Evolutionary conservation across 2,329 filamentous ascomycete species (phyloP), one percentile per base, ranked within the genome.

Genomic region (Fusarium subtropicale): DNA sequence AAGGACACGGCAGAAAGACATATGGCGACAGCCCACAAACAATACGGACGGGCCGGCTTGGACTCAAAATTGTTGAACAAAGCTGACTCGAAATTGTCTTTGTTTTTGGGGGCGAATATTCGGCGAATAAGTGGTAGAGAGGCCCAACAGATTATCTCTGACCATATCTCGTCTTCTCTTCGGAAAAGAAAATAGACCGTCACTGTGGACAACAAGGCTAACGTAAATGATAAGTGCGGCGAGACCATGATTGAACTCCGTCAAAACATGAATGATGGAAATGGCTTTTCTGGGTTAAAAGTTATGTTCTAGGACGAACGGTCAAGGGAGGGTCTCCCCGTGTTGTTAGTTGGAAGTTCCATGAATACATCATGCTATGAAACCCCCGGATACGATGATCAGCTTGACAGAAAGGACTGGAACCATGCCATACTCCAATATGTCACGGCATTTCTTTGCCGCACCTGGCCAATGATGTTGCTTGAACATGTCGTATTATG

Each of bases 241-340:
- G n/a, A 38, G n/a, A 7, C 5, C 36, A 38, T 38, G n/a, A 3
- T 38, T 0, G 1, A 8, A 38, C 3, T 20, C 0, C 0, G 18
- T 10, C 18, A 38, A 12, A 11, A 38, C 18, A 5, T n/a, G 5
- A 1, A 11, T n/a, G 9, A 1, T 11, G 34, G 12, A 5, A 3
- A 38, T n/a, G 5, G 2, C 1, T 38, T 38, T 38, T 3, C 8
- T 36, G 18, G 1, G n/a, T 38, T 12, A 18, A 7, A 20, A 12
- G n/a, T 20, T 12, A 2, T 13, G 13, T 0, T 20, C 0, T 20
- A 1, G n/a, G 2, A 13, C 2, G 5, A 7, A 12, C 2, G 1
- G 1, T 12, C 6, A 38, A 6, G 10, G 5, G 2, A 38, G 1
- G 36, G n/a, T 20, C 4, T 12, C 0, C 12, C 11, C n/a, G n/a